These are phyloP conservation scores for Phytophthora nicotianae DNA, from an alignment of 352 stramenopile species.

Conservation along the genomic window DNA sequence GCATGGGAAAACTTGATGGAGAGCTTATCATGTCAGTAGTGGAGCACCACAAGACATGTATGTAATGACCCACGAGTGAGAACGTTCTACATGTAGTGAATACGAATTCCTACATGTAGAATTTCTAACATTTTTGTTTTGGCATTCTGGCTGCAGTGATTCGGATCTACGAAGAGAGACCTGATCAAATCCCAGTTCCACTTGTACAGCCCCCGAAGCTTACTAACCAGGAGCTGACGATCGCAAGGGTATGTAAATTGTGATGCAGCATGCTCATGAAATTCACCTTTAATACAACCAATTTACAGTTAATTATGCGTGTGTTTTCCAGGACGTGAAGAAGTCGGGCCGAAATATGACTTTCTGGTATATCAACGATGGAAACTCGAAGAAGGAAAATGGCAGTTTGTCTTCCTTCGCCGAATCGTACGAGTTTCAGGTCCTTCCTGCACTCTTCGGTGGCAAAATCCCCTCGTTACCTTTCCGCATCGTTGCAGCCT, in stretches of 20 bases:
- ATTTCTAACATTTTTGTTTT: background rate
- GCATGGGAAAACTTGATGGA: conserved; percentile 67
- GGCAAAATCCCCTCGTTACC: conserved; percentile 50
- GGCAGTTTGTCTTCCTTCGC: conserved; percentile 8
- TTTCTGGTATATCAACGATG: conserved; percentile 61
- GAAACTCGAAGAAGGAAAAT: conserved; percentile 4
- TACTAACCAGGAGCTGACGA: conserved; percentile 50
- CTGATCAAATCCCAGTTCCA: conserved; percentile 32
- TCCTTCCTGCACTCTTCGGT: conserved; percentile 65
- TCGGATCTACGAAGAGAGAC: conserved; percentile 38
- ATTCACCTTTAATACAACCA: background rate
- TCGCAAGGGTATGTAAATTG: conserved; percentile 31
- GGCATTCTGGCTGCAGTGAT: conserved; percentile 15
- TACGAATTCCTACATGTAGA: background rate
- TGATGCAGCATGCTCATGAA: background rate
- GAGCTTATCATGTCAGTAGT: conserved; percentile 68
- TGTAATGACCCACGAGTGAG: background rate
- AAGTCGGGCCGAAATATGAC: conserved; percentile 46
- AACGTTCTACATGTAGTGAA: background rate
- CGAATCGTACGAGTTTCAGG: conserved; percentile 38
- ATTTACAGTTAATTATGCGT: background rate
- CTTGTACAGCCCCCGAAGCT: conserved; percentile 37
- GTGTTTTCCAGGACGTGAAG: conserved; percentile 44
- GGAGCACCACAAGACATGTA: conserved; percentile 52
- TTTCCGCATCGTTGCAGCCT: conserved; percentile 63